A percentile compares a stretch with the other conserved stretches of the same genome.
phyloP scores from a whole-genome alignment of 495 filamentous ascomycete species.

The Pyronema omphalodes region DNA sequence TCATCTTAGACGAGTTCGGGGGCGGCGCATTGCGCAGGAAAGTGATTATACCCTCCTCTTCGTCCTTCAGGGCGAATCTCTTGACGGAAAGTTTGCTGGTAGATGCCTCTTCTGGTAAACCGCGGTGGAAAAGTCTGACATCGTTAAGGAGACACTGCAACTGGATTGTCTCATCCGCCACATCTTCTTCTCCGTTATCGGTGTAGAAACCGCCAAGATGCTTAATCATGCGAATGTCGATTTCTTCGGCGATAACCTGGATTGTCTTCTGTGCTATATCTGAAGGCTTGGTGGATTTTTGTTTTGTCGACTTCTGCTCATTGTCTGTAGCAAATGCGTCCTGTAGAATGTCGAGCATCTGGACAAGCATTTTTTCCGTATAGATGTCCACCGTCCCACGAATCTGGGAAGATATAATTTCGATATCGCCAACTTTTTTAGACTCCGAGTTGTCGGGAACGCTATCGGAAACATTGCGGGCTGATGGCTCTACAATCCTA shows the following conservation, averaged over 20 bases:
- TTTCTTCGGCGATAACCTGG: constrained; percentile 31
- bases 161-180: constrained; percentile 30
- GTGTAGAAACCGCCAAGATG: constrained; percentile 26
- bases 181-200: constrained; percentile 7
- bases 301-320: constrained; percentile 11
- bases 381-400: constrained; percentile 48
- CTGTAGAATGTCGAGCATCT: constrained; percentile 38
- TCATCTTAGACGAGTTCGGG: constrained; percentile 14
- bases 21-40: constrained; percentile 33
- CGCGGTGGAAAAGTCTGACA: constrained; percentile 27
- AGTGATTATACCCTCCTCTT: constrained; percentile 52
- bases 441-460: not conserved
- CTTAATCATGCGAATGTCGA: constrained; percentile 35
- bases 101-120: constrained; percentile 16
- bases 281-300: not conserved
- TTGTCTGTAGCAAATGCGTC: constrained; percentile 26
- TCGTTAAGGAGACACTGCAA: constrained; percentile 29
- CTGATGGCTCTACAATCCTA: constrained; percentile 10
- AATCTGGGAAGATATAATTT: constrained; percentile 38
- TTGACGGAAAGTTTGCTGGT: constrained; percentile 35
- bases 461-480: not conserved
- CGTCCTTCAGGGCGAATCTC: constrained; percentile 56
- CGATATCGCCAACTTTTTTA: constrained; percentile 24
- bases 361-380: constrained; percentile 45
- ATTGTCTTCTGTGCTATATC: constrained; percentile 25